Evolutionary conservation across 345 rosid species (phyloP), one percentile per base, ranked within the genome.

Genomic region (Citrus inodora): DNA sequence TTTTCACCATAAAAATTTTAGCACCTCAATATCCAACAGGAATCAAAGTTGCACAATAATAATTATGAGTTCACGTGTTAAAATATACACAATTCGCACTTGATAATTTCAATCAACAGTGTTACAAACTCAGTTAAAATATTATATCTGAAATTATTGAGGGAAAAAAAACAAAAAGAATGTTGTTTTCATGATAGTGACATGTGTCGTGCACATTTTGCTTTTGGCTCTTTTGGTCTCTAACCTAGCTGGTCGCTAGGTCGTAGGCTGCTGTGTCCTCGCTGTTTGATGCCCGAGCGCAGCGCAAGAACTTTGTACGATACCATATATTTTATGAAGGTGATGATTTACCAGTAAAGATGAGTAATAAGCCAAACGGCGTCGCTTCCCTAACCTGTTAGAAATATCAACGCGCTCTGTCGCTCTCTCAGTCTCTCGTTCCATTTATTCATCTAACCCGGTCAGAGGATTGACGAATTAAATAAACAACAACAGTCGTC

Each of bases 401-500:
- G 22, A 48, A 75, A 37, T 14, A 30, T 56, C 5, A 58, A 55
- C 19, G 51, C 51, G 17, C 51, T 11, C 51, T 46, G 51, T 13
- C 19, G 38, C 67, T 22, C 17, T 7, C 33, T 32, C 33, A 32
- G 33, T 32, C 33, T 32, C 4, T 9, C 73, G 56, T 63, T 56
- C 37, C 25, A 5, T 33, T 24, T 22, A 1, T 51, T 51, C 56
- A 4, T 51, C 19, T 53, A 53, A 4, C 32, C 4, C 60, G 19
- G 67, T 75, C 61, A 28, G 70, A 32, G 61, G 61, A 74, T 63
- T 19, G 70, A 24, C 19, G 24, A 76, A 67, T 56, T 60, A 25
- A 67, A 46, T 13, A 46, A 46, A 46, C 51, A 53, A 76, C 38
- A 37, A 1, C 22, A 53, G 65, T 55, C 72, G 79, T 76, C 66